Base-by-base conservation (phyloP, 2,329 filamentous ascomycete species). In the Xylariales sp. region DNA sequence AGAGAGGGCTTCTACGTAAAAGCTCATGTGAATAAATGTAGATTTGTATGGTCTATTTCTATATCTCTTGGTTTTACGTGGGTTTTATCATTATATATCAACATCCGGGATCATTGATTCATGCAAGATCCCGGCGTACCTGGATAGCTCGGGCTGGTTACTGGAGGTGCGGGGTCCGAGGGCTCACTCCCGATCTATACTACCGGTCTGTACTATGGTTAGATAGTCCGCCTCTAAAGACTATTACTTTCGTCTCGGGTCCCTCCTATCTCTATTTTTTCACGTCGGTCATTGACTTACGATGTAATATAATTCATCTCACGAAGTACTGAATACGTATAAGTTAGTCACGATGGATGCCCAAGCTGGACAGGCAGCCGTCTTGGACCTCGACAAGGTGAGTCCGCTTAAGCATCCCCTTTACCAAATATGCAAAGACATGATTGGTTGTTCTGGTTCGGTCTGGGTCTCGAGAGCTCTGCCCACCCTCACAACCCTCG, bases 361-460 rank as follows among this genome's bases (percentile, higher is more conserved):
- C 5, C 60, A 64, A 39, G 34, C 68, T 3, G 73, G 72, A 8
- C 60, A 68, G 30, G 64, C 74, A 1, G 58, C 67, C 16, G 71
- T 74, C 18, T 56, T 78, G 1, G 73, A 78, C 28, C 58, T 75
- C 5, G 68, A 60, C 5, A 72, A 74, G 52, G 65, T 61, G 30
- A 61, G 30, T 56, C 30, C 14, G 39, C 9, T 55, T 34, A 5
- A 28, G 14, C 14, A 14, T 7, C 45, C 39, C 8, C 7, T 52
- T 18, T 18, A 10, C 14, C 30, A 30, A 14, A 46, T 57, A n/a
- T n/a, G n/a, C 6, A 41, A 18, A 49, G 43, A 18, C 23, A 43
- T 30, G 30, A 28, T 60, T 56, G 9, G 39, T 18, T 36, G 41
- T 16, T 34, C 43, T 9, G 9, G 12, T 16, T 43, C 18, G n/a